Base-by-base conservation (phyloP, 2,329 filamentous ascomycete species). In the Fusarium sp. region DNA sequence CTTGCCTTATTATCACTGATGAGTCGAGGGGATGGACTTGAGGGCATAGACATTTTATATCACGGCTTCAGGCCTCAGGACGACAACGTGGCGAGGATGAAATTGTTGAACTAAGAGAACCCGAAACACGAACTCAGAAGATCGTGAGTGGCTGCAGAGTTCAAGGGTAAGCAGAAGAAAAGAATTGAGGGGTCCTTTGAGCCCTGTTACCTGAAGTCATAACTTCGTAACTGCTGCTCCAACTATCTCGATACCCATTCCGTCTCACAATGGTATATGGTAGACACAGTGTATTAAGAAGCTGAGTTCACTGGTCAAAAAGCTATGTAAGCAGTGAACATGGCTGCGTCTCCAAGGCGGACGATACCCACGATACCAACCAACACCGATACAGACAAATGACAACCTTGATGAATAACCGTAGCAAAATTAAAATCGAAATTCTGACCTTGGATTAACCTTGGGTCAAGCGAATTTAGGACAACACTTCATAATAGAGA, bases 41-140 rank as follows among this genome's bases (percentile, higher is more conserved):
- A 8, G n/a, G n/a, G n/a, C n/a, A 14, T 6, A 22, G 11, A 14
- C 11, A 42, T 22, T 7, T 7, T 1, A 14, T 22, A 22, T 14
- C 11, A 14, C 20, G 16, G 11, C n/a, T 22, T 22, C 11, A 22
- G 6, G 31, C 13, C 11, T 34, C 0, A 9, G 4, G 14, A 47
- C 14, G 7, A 16, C 6, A 24, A 47, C 2, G 7, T 16, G 42
- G 14, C 0, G 4, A 18, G 8, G 13, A 24, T 9, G 7, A 9
- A 24, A 14, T 24, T 1, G 2, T 1, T 1, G 14, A 14, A 6
- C 2, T 5, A 16, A 8, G 7, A 16, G 4, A 9, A 0, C 4
- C 22, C 4, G 24, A 16, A 16, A 0, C 1, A 8, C 3, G 9
- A 22, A 47, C 3, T 16, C 1, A 24, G 22, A 13, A 47, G 42